Evolutionary conservation across 352 stramenopile genomes (phyloP).

Genomic region (Globisporangium cederbergense): DNA sequence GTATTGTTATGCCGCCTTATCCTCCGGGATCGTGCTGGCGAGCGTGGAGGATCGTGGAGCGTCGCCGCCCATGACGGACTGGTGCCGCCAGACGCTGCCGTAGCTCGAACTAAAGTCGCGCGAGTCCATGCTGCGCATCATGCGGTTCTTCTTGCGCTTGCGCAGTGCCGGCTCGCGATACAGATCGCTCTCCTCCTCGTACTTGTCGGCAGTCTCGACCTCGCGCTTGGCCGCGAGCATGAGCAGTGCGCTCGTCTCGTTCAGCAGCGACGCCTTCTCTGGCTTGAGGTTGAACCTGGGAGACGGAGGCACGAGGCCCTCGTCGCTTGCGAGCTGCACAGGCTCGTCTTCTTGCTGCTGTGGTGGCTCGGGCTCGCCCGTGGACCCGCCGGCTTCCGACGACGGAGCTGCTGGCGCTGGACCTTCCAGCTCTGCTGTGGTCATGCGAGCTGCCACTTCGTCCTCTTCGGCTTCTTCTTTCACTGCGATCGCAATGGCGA

Average conservation of each 20-base stretch:
- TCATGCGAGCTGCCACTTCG: background rate
- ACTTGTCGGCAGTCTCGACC: slow-evolving; percentile 17
- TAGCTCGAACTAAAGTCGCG: slow-evolving; percentile 10
- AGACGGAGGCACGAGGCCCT: background rate
- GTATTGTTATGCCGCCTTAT: background rate
- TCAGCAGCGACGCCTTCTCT: slow-evolving; percentile 16
- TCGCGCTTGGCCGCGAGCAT: slow-evolving; percentile 36
- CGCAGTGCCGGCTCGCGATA: slow-evolving; percentile 73
- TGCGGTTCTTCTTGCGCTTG: slow-evolving; percentile 19
- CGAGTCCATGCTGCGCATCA: slow-evolving; percentile 13
- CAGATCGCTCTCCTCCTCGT: slow-evolving; percentile 58
- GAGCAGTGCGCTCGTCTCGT: slow-evolving; percentile 33
- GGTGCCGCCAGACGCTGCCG: slow-evolving; percentile 16
- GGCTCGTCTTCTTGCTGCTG: slow-evolving; percentile 1
- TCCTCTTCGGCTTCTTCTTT: background rate
- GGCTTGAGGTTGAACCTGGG: slow-evolving; percentile 13
- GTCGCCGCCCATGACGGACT: background rate
- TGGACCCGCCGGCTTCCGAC: slow-evolving; percentile 2
- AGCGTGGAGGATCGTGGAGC: slow-evolving; percentile 3
- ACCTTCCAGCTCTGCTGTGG: background rate
- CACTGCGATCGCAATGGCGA: slow-evolving; percentile 10
- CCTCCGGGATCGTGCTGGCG: slow-evolving; percentile 8
- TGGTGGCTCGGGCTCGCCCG: slow-evolving; percentile 12
- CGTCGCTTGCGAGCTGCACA: background rate
- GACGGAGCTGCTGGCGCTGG: background rate